Percentiles rank a stretch among this genome's conserved stretches.
phyloP scores from a whole-genome alignment of 139 green algal species.

The Chara braunii region DNA sequence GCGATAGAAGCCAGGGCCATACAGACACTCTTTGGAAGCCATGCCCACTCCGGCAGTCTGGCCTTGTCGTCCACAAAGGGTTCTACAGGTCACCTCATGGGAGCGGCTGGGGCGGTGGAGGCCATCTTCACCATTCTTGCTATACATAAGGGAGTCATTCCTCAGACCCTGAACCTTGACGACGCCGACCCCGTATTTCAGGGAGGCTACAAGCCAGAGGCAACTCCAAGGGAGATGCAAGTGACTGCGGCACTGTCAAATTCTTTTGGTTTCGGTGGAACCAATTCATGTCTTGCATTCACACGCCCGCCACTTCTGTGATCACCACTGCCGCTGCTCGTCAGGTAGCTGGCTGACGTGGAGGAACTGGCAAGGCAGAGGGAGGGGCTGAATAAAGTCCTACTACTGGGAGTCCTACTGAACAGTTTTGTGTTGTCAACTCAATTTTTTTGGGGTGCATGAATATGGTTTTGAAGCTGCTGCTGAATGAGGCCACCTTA shows the following conservation, averaged over 20 bases:
- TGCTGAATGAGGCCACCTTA: no score
- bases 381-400: no score
- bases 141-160: conserved; percentile 49
- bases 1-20: conserved; percentile 68
- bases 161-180: conserved; percentile 74
- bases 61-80: conserved; percentile 37
- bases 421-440: no score
- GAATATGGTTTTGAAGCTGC: no score
- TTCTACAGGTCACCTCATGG: conserved; percentile 77
- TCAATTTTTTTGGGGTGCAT: no score
- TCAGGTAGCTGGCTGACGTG: no score
- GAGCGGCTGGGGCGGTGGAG: conserved; percentile 69
- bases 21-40: conserved; percentile 54
- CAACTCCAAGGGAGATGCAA: not conserved
- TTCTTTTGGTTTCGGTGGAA: conserved; percentile 92
- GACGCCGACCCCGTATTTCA: conserved; percentile 35
- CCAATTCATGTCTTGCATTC: conserved; percentile 76
- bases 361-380: no score
- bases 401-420: no score
- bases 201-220: not conserved
- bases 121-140: conserved; percentile 65
- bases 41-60: conserved; percentile 28
- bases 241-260: conserved; percentile 67
- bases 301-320: conserved; percentile 14
- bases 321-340: no score